Base-by-base conservation (phyloP, 257 asterid genomes). In the Schizonepeta tenuifolia region DNA sequence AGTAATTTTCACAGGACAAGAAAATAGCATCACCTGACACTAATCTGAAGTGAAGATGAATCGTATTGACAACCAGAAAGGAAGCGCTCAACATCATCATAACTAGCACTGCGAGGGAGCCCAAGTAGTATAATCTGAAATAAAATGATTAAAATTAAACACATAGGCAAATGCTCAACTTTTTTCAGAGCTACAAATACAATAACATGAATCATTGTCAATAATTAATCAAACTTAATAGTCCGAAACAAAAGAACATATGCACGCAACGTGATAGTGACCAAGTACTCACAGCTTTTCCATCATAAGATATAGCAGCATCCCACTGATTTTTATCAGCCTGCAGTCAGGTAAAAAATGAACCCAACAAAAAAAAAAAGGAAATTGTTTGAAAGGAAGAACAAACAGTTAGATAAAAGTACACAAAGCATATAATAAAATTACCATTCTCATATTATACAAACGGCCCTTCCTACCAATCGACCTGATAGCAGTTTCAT, bases 71-170 rank as follows among this genome's bases (percentile, higher is more conserved):
- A 88, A 75, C 93, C 97, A 76, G 88, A 74, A 61, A 94, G 95
- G 73, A 91, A 86, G 58, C 95, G 99, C 71, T 87, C 96, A 14
- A 94, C 65, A 67, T 91, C 97, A 47, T 94, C 99, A 3, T 21
- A 0, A 35, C 35, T 0, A 31, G 99, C 97, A 79, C 69, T 83
- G 10, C 92, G 90, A 63, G 97, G 96, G 67, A 94, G 58, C 56
- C 89, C 96, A 40, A 28, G 78, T 79, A 94, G 75, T 65, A 94
- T 47, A 66, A 91, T 44, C 97, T 94, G 83, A 65, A 62, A 58
- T 55, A 9, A 9, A 50, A 8, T 38, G 62, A 70, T 7, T 22
- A 26, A 68, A 55, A 24, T 50, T 40, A n/a, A 59, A 9, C 43
- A 57, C 63, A 55, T 24, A 38, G 43, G 43, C 43, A 38, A 38